These are phyloP conservation scores for Pseudogymnoascus sp. DNA, from an alignment of 2,329 filamentous ascomycete genomes.

Conservation along the genomic window DNA sequence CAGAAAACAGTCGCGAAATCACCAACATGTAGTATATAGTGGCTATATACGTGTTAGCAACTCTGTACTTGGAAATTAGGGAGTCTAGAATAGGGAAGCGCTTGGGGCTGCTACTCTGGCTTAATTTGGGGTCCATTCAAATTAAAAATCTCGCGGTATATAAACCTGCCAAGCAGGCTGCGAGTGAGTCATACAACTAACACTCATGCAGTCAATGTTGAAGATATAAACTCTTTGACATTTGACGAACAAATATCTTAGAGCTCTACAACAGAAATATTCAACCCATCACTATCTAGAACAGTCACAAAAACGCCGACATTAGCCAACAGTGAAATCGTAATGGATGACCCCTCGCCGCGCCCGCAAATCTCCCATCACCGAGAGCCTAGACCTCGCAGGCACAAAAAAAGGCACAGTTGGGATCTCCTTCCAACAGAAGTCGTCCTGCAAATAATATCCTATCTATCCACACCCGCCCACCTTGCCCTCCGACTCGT, in stretches of 20 bases:
- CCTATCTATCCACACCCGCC: neutral
- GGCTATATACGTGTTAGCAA: no score
- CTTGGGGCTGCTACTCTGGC: neutral
- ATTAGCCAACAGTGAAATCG: neutral
- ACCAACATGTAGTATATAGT: no score
- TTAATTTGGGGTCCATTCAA: neutral
- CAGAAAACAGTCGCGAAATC: no score
- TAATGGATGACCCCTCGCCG: neutral
- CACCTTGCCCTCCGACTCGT: neutral
- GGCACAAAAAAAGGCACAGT: neutral
- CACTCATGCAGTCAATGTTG: neutral
- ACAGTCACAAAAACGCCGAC: neutral
- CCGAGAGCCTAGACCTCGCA: neutral
- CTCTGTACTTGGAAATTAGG: no score
- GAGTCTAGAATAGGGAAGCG: no score
- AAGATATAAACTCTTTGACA: neutral
- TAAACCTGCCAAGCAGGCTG: neutral
- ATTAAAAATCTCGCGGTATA: neutral
- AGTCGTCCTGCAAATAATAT: neutral
- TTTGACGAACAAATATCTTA: neutral
- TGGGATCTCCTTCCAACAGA: neutral
- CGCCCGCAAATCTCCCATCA: neutral
- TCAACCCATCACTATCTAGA: neutral
- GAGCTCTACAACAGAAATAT: neutral
- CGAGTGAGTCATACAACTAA: neutral